phyloP scores from a whole-genome alignment of 2,329 filamentous ascomycete genomes.

The Emericellopsis cladophorae region DNA sequence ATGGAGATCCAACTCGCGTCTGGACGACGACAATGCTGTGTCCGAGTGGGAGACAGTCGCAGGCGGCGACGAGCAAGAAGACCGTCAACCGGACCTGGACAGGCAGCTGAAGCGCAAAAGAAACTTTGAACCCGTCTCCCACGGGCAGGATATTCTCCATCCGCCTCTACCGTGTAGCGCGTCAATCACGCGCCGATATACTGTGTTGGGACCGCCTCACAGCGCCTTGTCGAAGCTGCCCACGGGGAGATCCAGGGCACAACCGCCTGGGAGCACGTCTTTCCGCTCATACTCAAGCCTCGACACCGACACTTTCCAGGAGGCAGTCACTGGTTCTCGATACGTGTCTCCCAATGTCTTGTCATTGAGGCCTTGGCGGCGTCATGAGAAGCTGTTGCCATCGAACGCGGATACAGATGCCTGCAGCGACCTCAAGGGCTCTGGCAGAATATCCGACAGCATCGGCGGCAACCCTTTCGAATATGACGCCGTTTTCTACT shows the following conservation, averaged over 20 bases:
- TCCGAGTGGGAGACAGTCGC: conserved; percentile 5
- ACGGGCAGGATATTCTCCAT: not conserved
- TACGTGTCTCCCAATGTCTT: not conserved
- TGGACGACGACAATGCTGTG: not conserved
- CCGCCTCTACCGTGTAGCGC: not conserved
- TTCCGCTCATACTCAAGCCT: conserved; percentile 14
- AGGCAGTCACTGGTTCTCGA: not conserved
- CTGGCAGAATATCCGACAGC: conserved; percentile 14
- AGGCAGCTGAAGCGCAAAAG: not conserved
- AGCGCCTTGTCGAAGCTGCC: conserved; percentile 3
- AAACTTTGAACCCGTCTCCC: not conserved
- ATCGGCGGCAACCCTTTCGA: conserved; percentile 29
- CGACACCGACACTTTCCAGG: conserved; percentile 10
- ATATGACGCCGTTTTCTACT: conserved; percentile 27
- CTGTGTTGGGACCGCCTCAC: conserved; percentile 3
- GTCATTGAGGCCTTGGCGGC: not conserved
- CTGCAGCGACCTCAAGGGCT: not conserved
- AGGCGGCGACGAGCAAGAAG: not conserved
- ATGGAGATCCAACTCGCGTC: conserved; percentile 9
- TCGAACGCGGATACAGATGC: no score
- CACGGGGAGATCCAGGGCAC: conserved; percentile 4
- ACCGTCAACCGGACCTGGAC: not conserved
- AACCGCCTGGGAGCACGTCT: conserved; percentile 7
- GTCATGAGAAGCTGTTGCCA: no score
- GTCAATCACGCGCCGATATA: not conserved